These are phyloP conservation scores for Aspergillus affinis DNA, from an alignment of 495 filamentous ascomycete genomes.

Conservation along the genomic window DNA sequence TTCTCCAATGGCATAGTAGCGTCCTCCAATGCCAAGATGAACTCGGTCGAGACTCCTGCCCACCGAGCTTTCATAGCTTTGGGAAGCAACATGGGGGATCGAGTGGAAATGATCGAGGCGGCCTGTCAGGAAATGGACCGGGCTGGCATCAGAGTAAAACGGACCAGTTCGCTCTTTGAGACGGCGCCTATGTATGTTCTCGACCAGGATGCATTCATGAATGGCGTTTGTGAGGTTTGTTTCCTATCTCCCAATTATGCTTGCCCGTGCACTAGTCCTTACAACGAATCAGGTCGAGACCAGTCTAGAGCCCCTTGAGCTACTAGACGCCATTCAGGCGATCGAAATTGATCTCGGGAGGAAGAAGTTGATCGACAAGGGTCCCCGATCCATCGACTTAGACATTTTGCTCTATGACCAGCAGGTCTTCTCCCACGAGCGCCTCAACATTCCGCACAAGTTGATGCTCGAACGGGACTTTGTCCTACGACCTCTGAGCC, in stretches of 20 bases:
- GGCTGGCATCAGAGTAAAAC: conserved; percentile 66
- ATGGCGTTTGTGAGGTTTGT: conserved; percentile 86
- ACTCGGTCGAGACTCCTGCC: conserved; percentile 18
- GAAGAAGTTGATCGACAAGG: conserved; percentile 85
- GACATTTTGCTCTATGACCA: conserved; percentile 90
- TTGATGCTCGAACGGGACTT: conserved; percentile 91
- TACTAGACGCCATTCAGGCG: conserved; percentile 76
- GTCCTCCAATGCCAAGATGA: conserved; percentile 28
- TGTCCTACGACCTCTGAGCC: conserved; percentile 83
- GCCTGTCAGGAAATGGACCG: conserved; percentile 75
- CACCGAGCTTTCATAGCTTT: conserved; percentile 79
- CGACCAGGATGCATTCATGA: conserved; percentile 85
- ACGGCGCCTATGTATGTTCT: conserved; percentile 95
- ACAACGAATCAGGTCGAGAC: conserved; percentile 69
- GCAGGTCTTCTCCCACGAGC: conserved; percentile 59
- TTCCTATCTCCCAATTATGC: background rate
- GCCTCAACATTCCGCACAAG: conserved; percentile 80
- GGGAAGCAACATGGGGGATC: conserved; percentile 91
- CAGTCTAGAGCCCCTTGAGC: conserved; percentile 64
- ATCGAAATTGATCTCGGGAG: conserved; percentile 80
- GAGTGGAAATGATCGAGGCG: conserved; percentile 75
- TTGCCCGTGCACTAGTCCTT: conserved; percentile 2
- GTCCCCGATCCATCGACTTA: conserved; percentile 88
- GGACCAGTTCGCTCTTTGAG: conserved; percentile 89
- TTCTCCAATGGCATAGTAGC: conserved; percentile 26